A percentile compares a stretch with the other conserved stretches of the same genome.
These are phyloP conservation scores for Quercus wislizeni DNA, from an alignment of 306 rosid genomes.

Conservation along the genomic window DNA sequence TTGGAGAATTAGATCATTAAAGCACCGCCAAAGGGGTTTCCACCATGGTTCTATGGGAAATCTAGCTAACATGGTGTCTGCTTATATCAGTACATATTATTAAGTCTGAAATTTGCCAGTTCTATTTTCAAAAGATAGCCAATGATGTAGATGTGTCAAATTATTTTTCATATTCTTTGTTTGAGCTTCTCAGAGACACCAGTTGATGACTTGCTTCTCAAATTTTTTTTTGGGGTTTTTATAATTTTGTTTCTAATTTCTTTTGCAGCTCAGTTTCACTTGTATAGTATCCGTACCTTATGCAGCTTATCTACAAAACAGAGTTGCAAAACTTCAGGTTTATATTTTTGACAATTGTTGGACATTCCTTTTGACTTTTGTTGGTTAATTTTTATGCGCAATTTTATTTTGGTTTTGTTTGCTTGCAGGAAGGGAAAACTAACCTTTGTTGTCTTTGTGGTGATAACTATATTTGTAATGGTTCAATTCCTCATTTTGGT, in stretches of 20 bases:
- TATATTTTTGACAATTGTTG: background rate
- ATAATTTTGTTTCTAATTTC: background rate
- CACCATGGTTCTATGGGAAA: too few relatives aligned
- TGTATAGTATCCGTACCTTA: constrained; percentile 52
- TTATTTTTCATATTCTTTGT: background rate
- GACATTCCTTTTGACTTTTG: background rate
- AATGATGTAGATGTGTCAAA: background rate
- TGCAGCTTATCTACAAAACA: constrained; percentile 47
- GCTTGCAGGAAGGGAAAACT: constrained; percentile 55
- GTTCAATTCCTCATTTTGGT: constrained; percentile 26
- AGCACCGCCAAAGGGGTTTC: too few relatives aligned
- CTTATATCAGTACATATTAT: too few relatives aligned
- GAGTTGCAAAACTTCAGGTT: constrained; percentile 67
- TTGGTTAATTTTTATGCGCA: background rate
- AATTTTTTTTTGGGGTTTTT: background rate
- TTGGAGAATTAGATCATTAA: too few relatives aligned
- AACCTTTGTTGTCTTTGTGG: constrained; percentile 34
- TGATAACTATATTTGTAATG: constrained; percentile 24
- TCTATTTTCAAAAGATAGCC: background rate
- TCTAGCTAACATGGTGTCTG: too few relatives aligned
- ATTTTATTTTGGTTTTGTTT: background rate
- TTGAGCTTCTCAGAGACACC: background rate
- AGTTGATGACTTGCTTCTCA: background rate
- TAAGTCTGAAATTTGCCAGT: background rate
- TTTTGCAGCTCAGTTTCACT: constrained; percentile 60